Conservation (phyloP, 208 protist genomes). For the Leishmania turanica region DNA sequence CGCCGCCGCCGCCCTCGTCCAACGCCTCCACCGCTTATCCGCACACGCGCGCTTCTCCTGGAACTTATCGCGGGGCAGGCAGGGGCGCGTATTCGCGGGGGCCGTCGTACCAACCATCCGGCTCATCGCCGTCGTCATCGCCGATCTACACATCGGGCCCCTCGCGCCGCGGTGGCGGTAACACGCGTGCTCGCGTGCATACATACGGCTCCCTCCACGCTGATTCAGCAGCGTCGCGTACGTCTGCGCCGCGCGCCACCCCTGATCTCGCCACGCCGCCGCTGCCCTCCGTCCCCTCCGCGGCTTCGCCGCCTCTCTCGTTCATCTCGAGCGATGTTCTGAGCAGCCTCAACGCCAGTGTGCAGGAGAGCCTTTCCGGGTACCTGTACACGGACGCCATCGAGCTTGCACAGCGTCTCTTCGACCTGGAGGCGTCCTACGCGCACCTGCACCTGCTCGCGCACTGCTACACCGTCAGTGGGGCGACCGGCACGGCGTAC, state of each 20-base stretch:
- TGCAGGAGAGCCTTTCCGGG: constrained; percentile 61
- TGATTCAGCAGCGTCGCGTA: neutral
- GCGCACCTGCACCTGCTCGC: constrained; percentile 72
- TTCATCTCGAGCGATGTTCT: constrained; percentile 16
- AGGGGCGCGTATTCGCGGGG: neutral
- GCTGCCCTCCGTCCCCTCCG: neutral
- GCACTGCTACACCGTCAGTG: constrained; percentile 61
- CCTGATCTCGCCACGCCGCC: neutral
- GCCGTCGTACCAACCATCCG: neutral
- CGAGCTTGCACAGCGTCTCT: constrained; percentile 90
- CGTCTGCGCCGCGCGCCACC: neutral
- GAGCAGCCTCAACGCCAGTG: constrained; percentile 25
- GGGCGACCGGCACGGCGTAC: constrained; percentile 55
- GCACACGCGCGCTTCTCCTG: neutral
- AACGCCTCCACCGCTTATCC: neutral
- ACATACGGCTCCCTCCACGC: neutral
- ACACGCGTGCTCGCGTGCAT: neutral
- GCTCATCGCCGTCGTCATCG: neutral
- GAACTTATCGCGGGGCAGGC: neutral
- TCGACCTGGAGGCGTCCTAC: constrained; percentile 54
- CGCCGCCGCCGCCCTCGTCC: constrained; percentile 12
- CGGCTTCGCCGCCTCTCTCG: neutral
- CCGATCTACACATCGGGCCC: neutral
- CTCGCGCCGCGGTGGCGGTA: neutral
- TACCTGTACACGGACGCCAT: constrained; percentile 86